phyloP scores from a whole-genome alignment of 768 basidiomycete species.

The Botryobasidium botryosum region DNA sequence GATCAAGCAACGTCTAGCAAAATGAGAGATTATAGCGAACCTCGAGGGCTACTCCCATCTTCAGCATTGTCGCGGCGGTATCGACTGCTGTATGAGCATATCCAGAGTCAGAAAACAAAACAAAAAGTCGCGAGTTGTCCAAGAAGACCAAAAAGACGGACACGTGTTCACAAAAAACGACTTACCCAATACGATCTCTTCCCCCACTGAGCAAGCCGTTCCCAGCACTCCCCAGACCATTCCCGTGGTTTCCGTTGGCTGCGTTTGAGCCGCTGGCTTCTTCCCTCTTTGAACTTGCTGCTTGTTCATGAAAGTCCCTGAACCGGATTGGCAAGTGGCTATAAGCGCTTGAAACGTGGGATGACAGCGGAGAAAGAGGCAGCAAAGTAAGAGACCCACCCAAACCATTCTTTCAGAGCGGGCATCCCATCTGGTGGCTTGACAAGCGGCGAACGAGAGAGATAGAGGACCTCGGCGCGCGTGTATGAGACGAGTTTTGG shows the following conservation, averaged over 20 bases:
- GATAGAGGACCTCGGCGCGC: constrained; percentile 45
- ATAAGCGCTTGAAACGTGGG: constrained; percentile 1
- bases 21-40: constrained; percentile 22
- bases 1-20: background rate
- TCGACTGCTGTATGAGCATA: background rate
- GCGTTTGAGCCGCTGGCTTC: background rate
- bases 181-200: too few species aligned
- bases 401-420: constrained; percentile 72
- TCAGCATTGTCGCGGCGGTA: constrained; percentile 46
- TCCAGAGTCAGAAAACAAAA: constrained; percentile 38
- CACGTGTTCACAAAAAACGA: too few species aligned
- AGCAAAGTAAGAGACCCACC: constrained; percentile 33
- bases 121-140: constrained; percentile 12
- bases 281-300: background rate
- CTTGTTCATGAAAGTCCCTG: background rate
- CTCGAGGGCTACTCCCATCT: constrained; percentile 29
- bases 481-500: constrained; percentile 49
- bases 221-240: too few species aligned
- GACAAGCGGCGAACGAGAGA: constrained; percentile 63
- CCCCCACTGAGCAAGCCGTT: too few species aligned
- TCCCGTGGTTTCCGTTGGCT: background rate
- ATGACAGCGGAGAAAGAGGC: constrained; percentile 5
- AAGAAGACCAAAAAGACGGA: too few species aligned
- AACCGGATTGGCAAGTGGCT: background rate
- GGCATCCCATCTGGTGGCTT: constrained; percentile 61